A percentile compares a stretch with the other conserved stretches of the same genome.
These are phyloP conservation scores for Hemisphaericaspora xylanilytica DNA, from an alignment of 1,139 yeast genomes.

Conservation along the genomic window DNA sequence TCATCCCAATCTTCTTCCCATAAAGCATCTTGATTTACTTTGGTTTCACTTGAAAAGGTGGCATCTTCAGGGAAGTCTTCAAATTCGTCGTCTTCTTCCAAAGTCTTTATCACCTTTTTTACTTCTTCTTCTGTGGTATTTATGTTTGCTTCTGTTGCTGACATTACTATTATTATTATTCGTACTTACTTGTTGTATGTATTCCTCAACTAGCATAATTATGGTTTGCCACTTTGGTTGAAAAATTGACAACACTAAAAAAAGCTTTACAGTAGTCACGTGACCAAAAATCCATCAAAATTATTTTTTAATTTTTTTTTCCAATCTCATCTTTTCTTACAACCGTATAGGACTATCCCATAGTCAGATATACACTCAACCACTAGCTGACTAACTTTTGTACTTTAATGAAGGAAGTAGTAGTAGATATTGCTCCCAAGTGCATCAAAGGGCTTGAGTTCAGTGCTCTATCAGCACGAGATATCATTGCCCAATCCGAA, in stretches of 20 bases:
- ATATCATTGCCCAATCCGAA: constrained; percentile 89
- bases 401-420: constrained; percentile 65
- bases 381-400: no score
- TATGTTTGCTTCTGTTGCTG: not conserved
- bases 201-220: no score
- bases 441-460: constrained; percentile 88
- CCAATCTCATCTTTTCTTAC: no score
- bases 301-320: not conserved
- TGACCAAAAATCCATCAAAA: not conserved
- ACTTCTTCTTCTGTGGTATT: constrained; percentile 21
- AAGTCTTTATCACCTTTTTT: constrained; percentile 50
- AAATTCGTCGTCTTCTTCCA: constrained; percentile 92
- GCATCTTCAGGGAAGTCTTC: constrained; percentile 89
- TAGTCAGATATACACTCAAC: no score
- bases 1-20: constrained; percentile 99
- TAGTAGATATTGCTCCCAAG: constrained; percentile 84
- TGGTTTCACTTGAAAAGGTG: not conserved
- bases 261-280: not conserved
- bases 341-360: no score
- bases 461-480: constrained; percentile 87
- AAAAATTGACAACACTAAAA: not conserved
- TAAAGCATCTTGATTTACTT: constrained; percentile 34
- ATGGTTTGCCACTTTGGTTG: not conserved
- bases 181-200: no score
- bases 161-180: no score